Evolutionary conservation across 83 land plant species (phyloP), one percentile per base, ranked within the genome.

Genomic region (Picea mariana): DNA sequence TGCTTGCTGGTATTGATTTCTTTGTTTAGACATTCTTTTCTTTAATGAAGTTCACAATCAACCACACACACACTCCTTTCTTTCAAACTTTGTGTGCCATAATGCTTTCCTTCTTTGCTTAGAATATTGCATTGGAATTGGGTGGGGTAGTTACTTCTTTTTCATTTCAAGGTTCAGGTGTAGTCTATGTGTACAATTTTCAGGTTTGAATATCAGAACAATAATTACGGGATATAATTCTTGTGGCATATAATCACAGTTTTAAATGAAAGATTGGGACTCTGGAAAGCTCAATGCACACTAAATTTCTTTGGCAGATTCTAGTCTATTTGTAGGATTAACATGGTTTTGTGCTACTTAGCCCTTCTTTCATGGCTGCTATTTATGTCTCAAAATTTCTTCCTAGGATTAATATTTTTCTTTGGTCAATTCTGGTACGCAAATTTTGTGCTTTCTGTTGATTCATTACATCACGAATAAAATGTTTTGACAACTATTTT

Each of bases 341-440:
- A 42, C 77, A 73, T 8, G 52, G 77, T 7, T 42, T 42, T 44
- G 21, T 73, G 52, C 13, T 42, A 47, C 75, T 18, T 73, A 18
- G 77, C 47, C 55, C 58, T 20, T 42, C 58, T 42, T 73, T 73
- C 55, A 44, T 73, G 77, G 40, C 58, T 47, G 11, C 77, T 73
- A 47, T 47, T 44, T 47, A 47, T 13, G 23, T 44, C 1, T 6
- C 49, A n/a, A 44, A n/a, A 44, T 71, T 47, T 47, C 61, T 52
- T 52, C 15, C n/a, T 69, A 23, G 24, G 18, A 49, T 52, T 52
- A 75, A 75, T 21, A 52, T 52, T 52, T 2, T 52, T 17, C 3
- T 11, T 52, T 52, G 60, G 55, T 17, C 27, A 24, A 49, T 47
- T 52, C 31, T 13, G 15, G 20, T 4, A 23, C 24, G 9, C 49